A percentile compares a stretch with the other conserved stretches of the same genome.
These are phyloP conservation scores for Zizania palustris DNA, from an alignment of 202 grass and related monocot species.

Conservation along the genomic window DNA sequence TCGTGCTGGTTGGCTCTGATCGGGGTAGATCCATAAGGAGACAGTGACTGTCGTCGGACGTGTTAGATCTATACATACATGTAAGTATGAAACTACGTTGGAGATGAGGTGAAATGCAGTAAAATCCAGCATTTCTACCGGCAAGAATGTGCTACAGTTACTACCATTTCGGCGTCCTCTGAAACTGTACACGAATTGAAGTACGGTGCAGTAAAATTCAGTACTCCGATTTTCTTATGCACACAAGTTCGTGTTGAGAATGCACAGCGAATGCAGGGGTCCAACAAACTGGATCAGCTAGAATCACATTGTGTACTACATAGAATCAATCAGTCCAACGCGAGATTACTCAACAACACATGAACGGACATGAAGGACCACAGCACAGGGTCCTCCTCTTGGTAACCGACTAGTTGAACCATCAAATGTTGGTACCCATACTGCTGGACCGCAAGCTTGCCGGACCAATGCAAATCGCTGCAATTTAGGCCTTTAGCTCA, in stretches of 20 bases:
- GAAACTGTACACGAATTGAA: background rate
- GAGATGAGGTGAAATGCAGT: background rate
- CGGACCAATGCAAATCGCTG: background rate
- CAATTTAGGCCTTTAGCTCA: background rate
- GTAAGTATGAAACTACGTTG: background rate
- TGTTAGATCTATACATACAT: background rate
- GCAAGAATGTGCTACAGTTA: background rate
- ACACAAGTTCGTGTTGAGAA: background rate
- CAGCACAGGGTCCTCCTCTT: background rate
- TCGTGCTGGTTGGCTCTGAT: background rate
- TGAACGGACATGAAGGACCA: slow-evolving; percentile 3
- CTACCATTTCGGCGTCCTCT: too few species aligned
- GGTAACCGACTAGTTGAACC: background rate
- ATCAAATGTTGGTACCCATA: slow-evolving; percentile 6
- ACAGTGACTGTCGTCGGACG: too few species aligned
- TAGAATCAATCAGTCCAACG: slow-evolving; percentile 1
- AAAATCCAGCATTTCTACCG: background rate
- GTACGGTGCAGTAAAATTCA: background rate
- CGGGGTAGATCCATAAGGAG: background rate
- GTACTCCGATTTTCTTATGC: background rate
- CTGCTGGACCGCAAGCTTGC: slow-evolving; percentile 4
- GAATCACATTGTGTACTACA: background rate
- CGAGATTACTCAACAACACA: background rate
- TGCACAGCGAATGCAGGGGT: background rate
- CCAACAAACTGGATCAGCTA: background rate